Evolutionary conservation across 441 rosid genomes (phyloP), one percentile per base, ranked within the genome.

Genomic region (Raphanus hybrid): DNA sequence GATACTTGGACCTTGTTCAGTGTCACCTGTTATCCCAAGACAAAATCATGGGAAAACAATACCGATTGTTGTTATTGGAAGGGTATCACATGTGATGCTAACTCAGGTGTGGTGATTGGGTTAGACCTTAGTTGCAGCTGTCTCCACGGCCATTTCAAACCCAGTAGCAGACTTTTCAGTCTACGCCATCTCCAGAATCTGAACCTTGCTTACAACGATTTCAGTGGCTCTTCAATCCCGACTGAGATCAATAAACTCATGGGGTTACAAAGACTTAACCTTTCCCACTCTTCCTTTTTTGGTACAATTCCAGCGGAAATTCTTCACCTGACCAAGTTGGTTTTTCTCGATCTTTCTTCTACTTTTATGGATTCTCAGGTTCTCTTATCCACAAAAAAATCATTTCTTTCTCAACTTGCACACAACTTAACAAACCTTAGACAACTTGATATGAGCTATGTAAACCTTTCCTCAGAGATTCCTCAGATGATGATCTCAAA

Each of bases 11-110:
- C 34, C 34, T 29, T 2, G 41, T 1, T 37, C 35, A 2, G 10
- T 26, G 66, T n/a, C 43, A 62, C 43, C 12, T 29, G 3, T 3
- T 62, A 32, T 6, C 66, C 43, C 1, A 62, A 62, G 43, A 62
- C 43, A 9, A 64, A 64, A 64, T 64, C 54, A 8, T 82, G 84
- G 85, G 61, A 66, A 29, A 54, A 82, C 8, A 74, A 48, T 27
- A 74, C 55, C 1, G 74, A 77, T 66, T 83, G 85, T 23, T 83
- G 82, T 57, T 18, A 2, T 59, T 23, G 41, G 78, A 81, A 82
- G 48, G 80, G 86, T 0, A 73, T 80, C 15, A 79, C 64, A 3
- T 79, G 81, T 7, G 41, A 75, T 50, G 43, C 9, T 3, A 18
- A 15, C 9, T 54, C 59, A 0, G 79, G 76, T 45, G 41, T 37